These are phyloP conservation scores for Boechera stricta DNA, from an alignment of 345 rosid genomes.

Conservation along the genomic window DNA sequence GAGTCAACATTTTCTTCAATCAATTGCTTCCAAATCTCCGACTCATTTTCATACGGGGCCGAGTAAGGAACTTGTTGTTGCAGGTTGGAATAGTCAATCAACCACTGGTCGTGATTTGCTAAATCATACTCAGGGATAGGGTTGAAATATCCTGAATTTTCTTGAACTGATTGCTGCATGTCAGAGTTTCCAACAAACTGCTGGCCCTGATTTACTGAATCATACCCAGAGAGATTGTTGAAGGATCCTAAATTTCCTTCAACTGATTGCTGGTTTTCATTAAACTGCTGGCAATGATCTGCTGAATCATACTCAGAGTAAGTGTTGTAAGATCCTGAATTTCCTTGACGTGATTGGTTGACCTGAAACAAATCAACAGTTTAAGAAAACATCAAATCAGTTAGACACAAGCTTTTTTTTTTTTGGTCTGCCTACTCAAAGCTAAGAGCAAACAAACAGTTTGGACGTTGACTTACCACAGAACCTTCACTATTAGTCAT, in stretches of 20 bases:
- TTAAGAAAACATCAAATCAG: neutral
- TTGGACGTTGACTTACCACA: constrained; percentile 33
- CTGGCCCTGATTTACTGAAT: too few species aligned
- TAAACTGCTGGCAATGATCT: neutral
- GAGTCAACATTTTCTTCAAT: neutral
- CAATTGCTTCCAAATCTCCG: neutral
- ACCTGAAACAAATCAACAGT: constrained; percentile 11
- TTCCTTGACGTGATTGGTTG: constrained; percentile 30
- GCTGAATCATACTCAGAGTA: constrained; percentile 3
- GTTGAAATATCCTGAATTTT: too few species aligned
- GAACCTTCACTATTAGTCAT: constrained; percentile 31
- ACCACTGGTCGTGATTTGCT: neutral
- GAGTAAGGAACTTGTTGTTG: constrained; percentile 19
- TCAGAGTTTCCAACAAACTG: too few species aligned
- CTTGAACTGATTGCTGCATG: too few species aligned
- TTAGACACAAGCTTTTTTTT: neutral
- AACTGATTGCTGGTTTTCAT: neutral
- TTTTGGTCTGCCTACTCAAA: neutral
- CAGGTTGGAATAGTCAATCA: neutral
- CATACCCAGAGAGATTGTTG: neutral
- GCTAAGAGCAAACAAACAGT: neutral
- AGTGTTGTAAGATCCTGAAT: constrained; percentile 14
- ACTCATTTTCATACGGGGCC: neutral
- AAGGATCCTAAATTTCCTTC: constrained; percentile 1
- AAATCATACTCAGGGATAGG: neutral